Evolutionary conservation across 2,329 filamentous ascomycete genomes (phyloP).

Genomic region (Aspergillus nomiae): DNA sequence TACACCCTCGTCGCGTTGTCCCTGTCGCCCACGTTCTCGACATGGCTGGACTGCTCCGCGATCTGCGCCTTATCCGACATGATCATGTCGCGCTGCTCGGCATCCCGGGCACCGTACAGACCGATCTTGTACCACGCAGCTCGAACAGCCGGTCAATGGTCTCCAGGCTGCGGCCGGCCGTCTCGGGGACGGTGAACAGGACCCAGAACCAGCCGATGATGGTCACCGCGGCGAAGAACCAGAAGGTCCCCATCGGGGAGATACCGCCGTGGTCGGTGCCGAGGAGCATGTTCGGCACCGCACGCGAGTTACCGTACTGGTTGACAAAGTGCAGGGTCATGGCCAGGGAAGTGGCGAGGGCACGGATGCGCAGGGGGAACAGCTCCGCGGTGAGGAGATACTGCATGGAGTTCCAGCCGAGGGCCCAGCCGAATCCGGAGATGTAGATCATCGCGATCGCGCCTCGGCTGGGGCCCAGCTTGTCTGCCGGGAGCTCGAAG

Average conservation of each 20-base stretch:
- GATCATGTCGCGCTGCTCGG: constrained; percentile 28
- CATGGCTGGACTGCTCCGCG: constrained; percentile 9
- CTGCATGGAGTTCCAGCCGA: constrained; percentile 76
- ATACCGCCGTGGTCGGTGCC: constrained; percentile 39
- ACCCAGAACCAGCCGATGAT: constrained; percentile 69
- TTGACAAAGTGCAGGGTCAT: constrained; percentile 81
- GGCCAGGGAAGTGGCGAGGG: constrained; percentile 68
- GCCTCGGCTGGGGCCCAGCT: constrained; percentile 59
- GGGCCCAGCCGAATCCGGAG: constrained; percentile 68
- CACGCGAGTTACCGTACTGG: constrained; percentile 75
- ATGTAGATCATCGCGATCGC: constrained; percentile 75
- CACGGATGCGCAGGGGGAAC: constrained; percentile 73
- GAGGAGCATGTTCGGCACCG: constrained; percentile 74
- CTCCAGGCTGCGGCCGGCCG: constrained; percentile 57
- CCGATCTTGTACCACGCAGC: constrained; percentile 75
- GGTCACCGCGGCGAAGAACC: constrained; percentile 72
- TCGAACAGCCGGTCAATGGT: constrained; percentile 72
- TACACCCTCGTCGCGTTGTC: constrained; percentile 24
- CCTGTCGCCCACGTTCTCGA: background rate
- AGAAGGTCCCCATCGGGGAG: constrained; percentile 69
- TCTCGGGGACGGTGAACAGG: constrained; percentile 73
- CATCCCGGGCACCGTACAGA: constrained; percentile 35
- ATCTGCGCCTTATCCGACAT: constrained; percentile 29
- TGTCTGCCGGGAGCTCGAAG: constrained; percentile 50
- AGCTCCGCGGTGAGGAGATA: constrained; percentile 78